Base-by-base conservation (phyloP, 305 asterid genomes). In the Plantago rigida region DNA sequence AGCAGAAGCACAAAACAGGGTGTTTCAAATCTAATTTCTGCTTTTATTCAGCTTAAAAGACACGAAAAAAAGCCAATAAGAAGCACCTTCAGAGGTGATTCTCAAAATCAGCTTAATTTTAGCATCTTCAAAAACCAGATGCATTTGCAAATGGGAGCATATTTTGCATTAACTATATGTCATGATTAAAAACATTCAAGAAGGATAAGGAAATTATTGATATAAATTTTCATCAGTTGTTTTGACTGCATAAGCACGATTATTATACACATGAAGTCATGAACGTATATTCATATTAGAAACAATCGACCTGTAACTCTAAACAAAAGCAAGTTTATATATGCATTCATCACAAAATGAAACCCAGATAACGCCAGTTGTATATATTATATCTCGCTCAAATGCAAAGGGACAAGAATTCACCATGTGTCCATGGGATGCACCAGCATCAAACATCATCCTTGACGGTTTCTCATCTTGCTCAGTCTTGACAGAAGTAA, bases 401-500 rank as follows among this genome's bases (percentile, higher is more conserved):
- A 70, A 44, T 26, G 67, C 14, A 42, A 67, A 61, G 5, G 66
- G 45, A 41, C 75, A 56, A 56, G 75, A 63, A 60, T 51, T 70
- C 26, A 68, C 62, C 51, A 65, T 49, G 26, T 41, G 55, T 62
- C 78, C 84, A 74, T 81, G 66, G 62, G 79, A 78, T n/a, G 81
- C 56, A 61, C 66, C 69, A 34, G 74, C 63, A 61, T 75, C 77
- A 47, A 74, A 59, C 47, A 70, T 69, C 48, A 74, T 46, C 73
- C 69, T 77, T 46, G 75, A 56, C 12, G 64, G 62, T 49, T 80
- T 81, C 62, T 77, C 84, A 7, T 84, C 82, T 28, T 74, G 79
- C 59, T 73, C 74, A 65, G 79, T 50, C 63, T 73, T 76, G 47
- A 79, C 68, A 45, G 77, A 41, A 76, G 73, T 72, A 66, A 71